Conservation (phyloP, 140 eudicot genomes). For the Senecio squalidus region DNA sequence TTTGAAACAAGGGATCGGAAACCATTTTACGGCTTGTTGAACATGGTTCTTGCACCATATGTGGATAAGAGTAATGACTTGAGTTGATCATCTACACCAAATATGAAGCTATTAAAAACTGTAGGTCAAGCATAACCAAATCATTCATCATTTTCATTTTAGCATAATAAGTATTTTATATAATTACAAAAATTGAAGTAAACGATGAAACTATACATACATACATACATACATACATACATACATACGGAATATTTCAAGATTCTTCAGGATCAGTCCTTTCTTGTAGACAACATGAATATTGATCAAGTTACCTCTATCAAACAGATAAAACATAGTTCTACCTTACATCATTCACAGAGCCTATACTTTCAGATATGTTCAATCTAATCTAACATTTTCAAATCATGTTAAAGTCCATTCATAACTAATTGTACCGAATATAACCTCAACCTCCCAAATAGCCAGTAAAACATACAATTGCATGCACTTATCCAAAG, state of each 20-base stretch:
- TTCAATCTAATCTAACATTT: conserved; percentile 1
- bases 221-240: too few relatives aligned
- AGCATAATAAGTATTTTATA: neutral
- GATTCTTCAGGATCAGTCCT: neutral
- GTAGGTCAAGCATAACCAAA: conserved; percentile 20
- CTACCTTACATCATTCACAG: conserved; percentile 6
- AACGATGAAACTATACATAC: too few relatives aligned
- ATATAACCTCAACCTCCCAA: neutral
- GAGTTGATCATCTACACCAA: conserved; percentile 36
- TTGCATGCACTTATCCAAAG: neutral
- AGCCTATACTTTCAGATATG: neutral
- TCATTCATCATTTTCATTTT: neutral
- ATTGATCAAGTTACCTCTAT: too few relatives aligned
- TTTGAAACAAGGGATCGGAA: conserved; percentile 30
- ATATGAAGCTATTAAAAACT: conserved; percentile 12
- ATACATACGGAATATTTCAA: neutral
- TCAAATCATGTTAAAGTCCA: conserved; percentile 5
- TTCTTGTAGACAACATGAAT: too few relatives aligned
- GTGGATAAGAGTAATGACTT: conserved; percentile 32
- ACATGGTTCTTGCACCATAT: conserved; percentile 31
- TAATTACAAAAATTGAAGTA: neutral
- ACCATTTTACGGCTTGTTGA: conserved; percentile 26
- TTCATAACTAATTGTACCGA: neutral
- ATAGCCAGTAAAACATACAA: neutral
- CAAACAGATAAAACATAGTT: too few relatives aligned